phyloP scores from a whole-genome alignment of 768 basidiomycete species.

The Podaxis mareebaensis region DNA sequence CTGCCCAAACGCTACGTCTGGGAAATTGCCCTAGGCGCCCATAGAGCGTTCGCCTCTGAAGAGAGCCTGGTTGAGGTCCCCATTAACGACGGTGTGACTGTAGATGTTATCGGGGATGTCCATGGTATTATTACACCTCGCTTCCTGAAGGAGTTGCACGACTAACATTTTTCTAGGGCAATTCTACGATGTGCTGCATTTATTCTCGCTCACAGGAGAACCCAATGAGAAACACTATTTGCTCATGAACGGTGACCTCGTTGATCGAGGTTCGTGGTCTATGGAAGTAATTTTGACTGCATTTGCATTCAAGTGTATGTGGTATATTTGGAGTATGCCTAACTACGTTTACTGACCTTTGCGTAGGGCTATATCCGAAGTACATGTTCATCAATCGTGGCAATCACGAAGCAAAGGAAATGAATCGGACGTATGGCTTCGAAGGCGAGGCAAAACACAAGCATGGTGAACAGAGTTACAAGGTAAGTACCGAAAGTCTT shows the following conservation, averaged over 20 bases:
- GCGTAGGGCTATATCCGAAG: conserved; percentile 86
- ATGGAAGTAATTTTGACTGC: conserved; percentile 91
- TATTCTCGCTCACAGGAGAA: conserved; percentile 81
- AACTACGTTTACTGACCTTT: conserved; percentile 11
- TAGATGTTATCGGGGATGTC: conserved; percentile 95
- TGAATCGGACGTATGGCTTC: conserved; percentile 94
- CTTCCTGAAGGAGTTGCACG: not conserved
- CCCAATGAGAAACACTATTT: conserved; percentile 85
- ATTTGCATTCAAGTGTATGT: conserved; percentile 92
- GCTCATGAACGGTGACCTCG: conserved; percentile 94
- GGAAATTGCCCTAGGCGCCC: conserved; percentile 93
- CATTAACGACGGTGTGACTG: conserved; percentile 74
- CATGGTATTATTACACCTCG: conserved; percentile 64
- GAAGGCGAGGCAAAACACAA: conserved; percentile 97
- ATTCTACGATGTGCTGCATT: conserved; percentile 91
- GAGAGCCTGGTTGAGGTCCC: conserved; percentile 78
- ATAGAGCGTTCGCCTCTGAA: conserved; percentile 72
- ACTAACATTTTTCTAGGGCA: conserved; percentile 57
- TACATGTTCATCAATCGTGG: conserved; percentile 93
- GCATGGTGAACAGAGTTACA: conserved; percentile 93
- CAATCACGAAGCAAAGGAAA: conserved; percentile 96
- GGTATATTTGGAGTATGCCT: not conserved
- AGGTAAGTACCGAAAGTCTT: conserved; percentile 45
- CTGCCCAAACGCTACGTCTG: conserved; percentile 87
- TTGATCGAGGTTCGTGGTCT: conserved; percentile 96